Base-by-base conservation (phyloP, 2,329 filamentous ascomycete species). In the Periglandula ipomoeae region DNA sequence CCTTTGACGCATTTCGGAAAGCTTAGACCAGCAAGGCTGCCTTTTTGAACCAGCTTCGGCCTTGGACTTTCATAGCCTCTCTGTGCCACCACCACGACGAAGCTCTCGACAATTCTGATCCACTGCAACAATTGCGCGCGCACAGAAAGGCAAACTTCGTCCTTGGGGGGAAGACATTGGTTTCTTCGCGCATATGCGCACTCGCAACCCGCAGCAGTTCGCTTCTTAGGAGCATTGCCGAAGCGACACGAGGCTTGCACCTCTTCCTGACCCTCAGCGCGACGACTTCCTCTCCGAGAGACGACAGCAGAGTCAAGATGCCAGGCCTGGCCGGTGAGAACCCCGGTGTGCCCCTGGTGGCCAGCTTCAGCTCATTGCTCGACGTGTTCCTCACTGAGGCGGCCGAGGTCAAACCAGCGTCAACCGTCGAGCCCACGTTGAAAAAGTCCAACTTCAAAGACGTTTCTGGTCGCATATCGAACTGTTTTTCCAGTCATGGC, bases 351-450 rank as follows among this genome's bases (percentile, higher is more conserved):
- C 63, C 71, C 46, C 73, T 74, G 45, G 78, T 84, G 46, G 69
- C 70, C 38, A 65, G 70, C 23, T 80, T 84, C 56, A 69, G 66
- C 32, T 59, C 61, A 23, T 69, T 84, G 22, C 69, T 89, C 27
- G 66, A 73, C 37, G 65, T 74, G 35, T 73, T 87, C 30, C 69
- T 89, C 37, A 62, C 68, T 34, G 76, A 75, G 61, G 84, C 84
- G 50, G 74, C 74, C 46, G 60, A 69, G 35, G 65, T 76, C 52
- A 89, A 88, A 63, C 69, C 74, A 27, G 71, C 74, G 32, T 65
- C 73, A 19, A 71, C 75, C 19, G 79, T 89, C 55, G 89, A 95
- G 57, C 86, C 87, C 11, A 80, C 84, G 3, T 74, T 96, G 53
- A 81, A 79, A 24, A 85, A 89, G 62, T 71, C 79, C 46, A 80